Base-by-base conservation (phyloP, 176 grass and related monocot species). In the Calamus simplicifolius region DNA sequence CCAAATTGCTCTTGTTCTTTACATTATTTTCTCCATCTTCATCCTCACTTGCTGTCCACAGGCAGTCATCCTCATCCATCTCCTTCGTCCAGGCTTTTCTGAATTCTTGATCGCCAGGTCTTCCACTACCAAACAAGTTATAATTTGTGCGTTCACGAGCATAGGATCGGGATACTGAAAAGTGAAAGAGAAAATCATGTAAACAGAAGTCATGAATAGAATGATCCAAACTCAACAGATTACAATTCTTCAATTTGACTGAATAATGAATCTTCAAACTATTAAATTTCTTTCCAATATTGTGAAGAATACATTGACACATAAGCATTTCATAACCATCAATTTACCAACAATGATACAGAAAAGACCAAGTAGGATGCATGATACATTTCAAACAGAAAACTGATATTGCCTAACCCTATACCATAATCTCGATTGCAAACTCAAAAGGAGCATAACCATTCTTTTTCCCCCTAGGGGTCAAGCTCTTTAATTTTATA, bases 21-120 rank as follows among this genome's bases (percentile, higher is more conserved):
- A n/a, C 38, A 26, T 52, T 72, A 57, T 91, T 80, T 76, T 80
- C 51, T 25, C 80, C 71, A 49, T 87, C 90, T 23, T 23, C 21
- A 5, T 85, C 87, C 74, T 91, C 87, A 48, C 92, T 97, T 69
- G 71, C 93, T 31, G 93, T 91, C 93, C 87, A 91, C 18, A 88
- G 69, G 66, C 93, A 88, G 29, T 97, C 87, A 59, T 91, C 93
- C 72, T 97, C 87, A 17, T 88, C 78, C 25, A 91, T 76, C 68
- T 88, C 80, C 59, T 92, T 69, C 49, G 72, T 55, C 87, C 87
- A 98, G 19, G 84, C 81, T 83, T 92, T 88, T 73, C 87, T 82
- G 61, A 98, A 98, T 54, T 85, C 84, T 73, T 85, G 72, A 80
- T 91, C 73, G 3, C 87, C 93, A 16, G 84, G 87, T 56, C 77